Conservation (phyloP, 345 rosid genomes). For the Hevea brasiliensis region DNA sequence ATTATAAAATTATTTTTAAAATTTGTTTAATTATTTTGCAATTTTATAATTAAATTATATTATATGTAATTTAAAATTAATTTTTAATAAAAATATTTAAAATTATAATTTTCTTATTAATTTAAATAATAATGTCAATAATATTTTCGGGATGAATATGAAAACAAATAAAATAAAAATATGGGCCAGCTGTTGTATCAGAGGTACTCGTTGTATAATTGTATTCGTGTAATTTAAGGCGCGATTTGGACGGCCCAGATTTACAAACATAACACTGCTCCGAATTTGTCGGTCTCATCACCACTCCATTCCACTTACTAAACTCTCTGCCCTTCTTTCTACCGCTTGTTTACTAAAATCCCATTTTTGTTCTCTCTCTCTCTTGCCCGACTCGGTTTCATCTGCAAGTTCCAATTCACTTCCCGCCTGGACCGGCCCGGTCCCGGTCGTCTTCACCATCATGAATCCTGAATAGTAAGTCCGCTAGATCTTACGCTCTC, state of each 20-base stretch:
- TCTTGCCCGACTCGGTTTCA: not conserved
- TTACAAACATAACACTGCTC: slow-evolving; percentile 1
- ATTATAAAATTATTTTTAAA: no score
- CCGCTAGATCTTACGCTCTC: not conserved
- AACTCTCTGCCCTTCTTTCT: not conserved
- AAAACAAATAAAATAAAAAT: not conserved
- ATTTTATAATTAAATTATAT: no score
- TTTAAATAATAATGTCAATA: no score
- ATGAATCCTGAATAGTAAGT: slow-evolving; percentile 53
- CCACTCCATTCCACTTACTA: not conserved
- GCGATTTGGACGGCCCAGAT: slow-evolving; percentile 14
- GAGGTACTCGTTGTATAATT: not conserved
- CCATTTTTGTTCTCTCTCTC: not conserved
- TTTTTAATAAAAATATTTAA: no score
- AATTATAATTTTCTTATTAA: no score
- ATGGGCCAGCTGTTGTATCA: not conserved
- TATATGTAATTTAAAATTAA: no score
- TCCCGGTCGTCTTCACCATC: slow-evolving; percentile 25
- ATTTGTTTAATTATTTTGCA: no score
- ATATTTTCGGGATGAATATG: not conserved
- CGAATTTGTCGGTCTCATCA: slow-evolving; percentile 15
- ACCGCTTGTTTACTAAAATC: not conserved
- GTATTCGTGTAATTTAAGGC: not conserved
- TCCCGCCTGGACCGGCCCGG: slow-evolving; percentile 31
- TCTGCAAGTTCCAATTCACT: slow-evolving; percentile 24